Evolutionary conservation across 345 rosid genomes (phyloP).

Genomic region (Cardamine occulta): DNA sequence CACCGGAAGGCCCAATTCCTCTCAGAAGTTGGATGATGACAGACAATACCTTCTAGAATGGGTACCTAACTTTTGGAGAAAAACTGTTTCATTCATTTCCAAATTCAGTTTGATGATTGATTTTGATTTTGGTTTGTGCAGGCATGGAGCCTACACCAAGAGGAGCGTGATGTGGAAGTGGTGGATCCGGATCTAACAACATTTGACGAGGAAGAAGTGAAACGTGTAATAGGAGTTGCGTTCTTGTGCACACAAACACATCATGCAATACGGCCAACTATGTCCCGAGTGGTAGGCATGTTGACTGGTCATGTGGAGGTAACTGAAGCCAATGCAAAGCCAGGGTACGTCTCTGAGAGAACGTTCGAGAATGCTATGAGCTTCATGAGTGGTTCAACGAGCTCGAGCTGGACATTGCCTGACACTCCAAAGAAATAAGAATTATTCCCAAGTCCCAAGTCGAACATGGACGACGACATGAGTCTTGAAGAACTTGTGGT

Average conservation of each 20-base stretch:
- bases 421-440: not conserved
- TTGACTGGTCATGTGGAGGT: constrained; percentile 59
- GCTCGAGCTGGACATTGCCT: constrained; percentile 18
- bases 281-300: constrained; percentile 58
- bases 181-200: constrained; percentile 48
- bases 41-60: constrained; percentile 75
- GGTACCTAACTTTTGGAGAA: constrained; percentile 34
- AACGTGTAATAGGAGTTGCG: constrained; percentile 55
- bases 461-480: too few species aligned
- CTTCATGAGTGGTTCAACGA: constrained; percentile 49
- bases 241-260: constrained; percentile 54
- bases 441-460: too few species aligned
- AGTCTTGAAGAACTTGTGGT: too few species aligned
- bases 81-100: too few species aligned
- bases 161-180: constrained; percentile 43
- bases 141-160: constrained; percentile 68
- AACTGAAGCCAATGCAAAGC: constrained; percentile 46
- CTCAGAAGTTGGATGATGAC: constrained; percentile 50
- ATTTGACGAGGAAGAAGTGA: constrained; percentile 50
- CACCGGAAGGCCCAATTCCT: constrained; percentile 71
- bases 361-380: constrained; percentile 52
- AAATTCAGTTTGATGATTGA: too few species aligned
- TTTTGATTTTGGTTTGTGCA: constrained; percentile 18
- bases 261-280: constrained; percentile 45
- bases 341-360: constrained; percentile 65